These are phyloP conservation scores for Pleurotus sapidus DNA, from an alignment of 768 basidiomycete species.

Conservation along the genomic window DNA sequence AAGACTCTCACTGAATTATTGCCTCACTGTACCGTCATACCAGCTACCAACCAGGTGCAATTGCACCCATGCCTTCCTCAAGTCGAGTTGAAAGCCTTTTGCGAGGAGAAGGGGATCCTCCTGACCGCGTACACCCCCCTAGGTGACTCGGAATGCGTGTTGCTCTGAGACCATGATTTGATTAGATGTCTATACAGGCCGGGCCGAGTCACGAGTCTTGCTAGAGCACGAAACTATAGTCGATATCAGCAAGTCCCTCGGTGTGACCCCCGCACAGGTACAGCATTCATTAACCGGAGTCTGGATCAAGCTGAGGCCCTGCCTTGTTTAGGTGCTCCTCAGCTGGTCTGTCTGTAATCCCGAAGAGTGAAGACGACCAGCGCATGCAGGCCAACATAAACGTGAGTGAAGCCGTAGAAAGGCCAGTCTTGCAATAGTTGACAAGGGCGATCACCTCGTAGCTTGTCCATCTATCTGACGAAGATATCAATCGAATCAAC, in stretches of 20 bases:
- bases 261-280: background rate
- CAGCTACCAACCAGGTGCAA: slow-evolving; percentile 56
- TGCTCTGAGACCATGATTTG: background rate
- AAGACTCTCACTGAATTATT: slow-evolving; percentile 38
- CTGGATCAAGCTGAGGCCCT: no score
- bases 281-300: background rate
- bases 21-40: slow-evolving; percentile 40
- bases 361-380: slow-evolving; percentile 50
- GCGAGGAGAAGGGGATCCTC: slow-evolving; percentile 44
- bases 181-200: background rate
- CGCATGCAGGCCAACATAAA: slow-evolving; percentile 48
- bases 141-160: slow-evolving; percentile 20
- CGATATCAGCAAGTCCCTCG: background rate
- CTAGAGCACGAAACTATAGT: background rate
- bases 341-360: slow-evolving; percentile 66
- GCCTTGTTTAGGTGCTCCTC: slow-evolving; percentile 46
- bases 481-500: background rate
- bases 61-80: slow-evolving; percentile 57
- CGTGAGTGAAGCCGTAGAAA: slow-evolving; percentile 19
- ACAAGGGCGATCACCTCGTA: background rate
- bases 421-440: background rate
- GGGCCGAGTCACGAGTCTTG: background rate
- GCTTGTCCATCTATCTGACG: background rate
- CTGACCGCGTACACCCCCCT: slow-evolving; percentile 49
- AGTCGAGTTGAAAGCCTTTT: slow-evolving; percentile 44